These are phyloP conservation scores for Lecanoromycetidae sp. DNA, from an alignment of 2,329 filamentous ascomycete species.

Conservation along the genomic window DNA sequence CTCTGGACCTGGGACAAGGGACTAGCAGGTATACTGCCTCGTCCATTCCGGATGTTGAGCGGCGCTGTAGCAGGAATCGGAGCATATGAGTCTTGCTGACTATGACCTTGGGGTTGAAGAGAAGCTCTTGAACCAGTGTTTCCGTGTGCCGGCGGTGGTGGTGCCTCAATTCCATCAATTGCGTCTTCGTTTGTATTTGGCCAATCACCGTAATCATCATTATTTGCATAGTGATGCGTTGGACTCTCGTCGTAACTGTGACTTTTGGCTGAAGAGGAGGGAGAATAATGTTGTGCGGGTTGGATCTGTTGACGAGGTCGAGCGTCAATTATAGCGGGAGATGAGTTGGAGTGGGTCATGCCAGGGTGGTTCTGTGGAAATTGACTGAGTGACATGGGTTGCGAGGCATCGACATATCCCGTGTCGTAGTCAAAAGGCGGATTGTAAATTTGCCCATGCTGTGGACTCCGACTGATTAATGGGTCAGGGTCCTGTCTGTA, in stretches of 20 bases:
- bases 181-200: conserved; percentile 9
- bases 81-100: conserved; percentile 12
- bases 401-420: neutral
- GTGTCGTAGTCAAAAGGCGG: neutral
- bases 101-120: conserved; percentile 3
- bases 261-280: neutral
- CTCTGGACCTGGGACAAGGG: conserved; percentile 21
- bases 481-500: neutral
- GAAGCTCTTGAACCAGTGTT: conserved; percentile 17
- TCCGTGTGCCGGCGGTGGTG: conserved; percentile 27
- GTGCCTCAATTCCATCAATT: conserved; percentile 22
- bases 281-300: neutral
- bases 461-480: neutral
- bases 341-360: conserved; percentile 5
- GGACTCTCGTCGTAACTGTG: neutral
- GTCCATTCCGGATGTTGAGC: conserved; percentile 18
- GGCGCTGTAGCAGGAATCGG: conserved; percentile 19
- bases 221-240: neutral
- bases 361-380: neutral
- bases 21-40: conserved; percentile 15
- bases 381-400: neutral
- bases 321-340: conserved; percentile 8
- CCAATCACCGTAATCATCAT: neutral
- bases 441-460: neutral
- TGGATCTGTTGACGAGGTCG: neutral